These are phyloP conservation scores for Lophiotrema nucula DNA, from an alignment of 495 filamentous ascomycete species.

Conservation along the genomic window DNA sequence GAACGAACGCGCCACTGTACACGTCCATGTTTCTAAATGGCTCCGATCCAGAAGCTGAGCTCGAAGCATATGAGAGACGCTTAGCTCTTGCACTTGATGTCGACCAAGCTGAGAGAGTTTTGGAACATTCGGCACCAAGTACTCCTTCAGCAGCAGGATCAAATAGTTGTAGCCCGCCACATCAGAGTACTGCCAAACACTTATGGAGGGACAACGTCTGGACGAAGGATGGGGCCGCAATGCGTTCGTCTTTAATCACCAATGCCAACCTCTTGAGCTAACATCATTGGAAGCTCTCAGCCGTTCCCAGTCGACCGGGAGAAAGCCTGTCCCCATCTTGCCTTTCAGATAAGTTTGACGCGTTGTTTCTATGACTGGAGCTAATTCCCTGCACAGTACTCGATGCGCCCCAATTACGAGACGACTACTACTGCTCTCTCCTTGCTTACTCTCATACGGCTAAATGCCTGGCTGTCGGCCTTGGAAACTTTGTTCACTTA, in stretches of 20 bases:
- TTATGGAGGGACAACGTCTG: conserved; percentile 43
- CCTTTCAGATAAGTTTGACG: conserved; percentile 70
- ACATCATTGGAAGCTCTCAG: neutral
- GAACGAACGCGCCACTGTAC: conserved; percentile 74
- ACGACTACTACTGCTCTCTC: conserved; percentile 94
- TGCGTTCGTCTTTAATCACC: conserved; percentile 36
- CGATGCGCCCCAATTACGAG: conserved; percentile 81
- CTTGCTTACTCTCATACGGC: conserved; percentile 77
- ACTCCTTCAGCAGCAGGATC: conserved; percentile 1
- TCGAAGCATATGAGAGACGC: conserved; percentile 69
- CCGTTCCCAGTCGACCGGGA: conserved; percentile 8
- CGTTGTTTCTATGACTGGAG: neutral
- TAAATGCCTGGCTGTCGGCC: conserved; percentile 78
- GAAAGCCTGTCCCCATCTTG: conserved; percentile 56
- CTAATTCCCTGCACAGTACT: conserved; percentile 56
- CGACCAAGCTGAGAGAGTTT: conserved; percentile 62
- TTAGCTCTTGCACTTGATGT: conserved; percentile 82
- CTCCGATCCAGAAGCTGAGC: conserved; percentile 56
- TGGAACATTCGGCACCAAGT: conserved; percentile 41
- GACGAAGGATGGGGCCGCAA: conserved; percentile 50
- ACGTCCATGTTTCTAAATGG: conserved; percentile 64
- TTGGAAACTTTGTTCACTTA: conserved; percentile 77
- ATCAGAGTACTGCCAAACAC: conserved; percentile 20
- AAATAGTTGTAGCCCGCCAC: neutral
- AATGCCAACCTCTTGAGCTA: too few species aligned